Evolutionary conservation across 2,329 filamentous ascomycete genomes (phyloP).

Genomic region (Bisporella sp.): DNA sequence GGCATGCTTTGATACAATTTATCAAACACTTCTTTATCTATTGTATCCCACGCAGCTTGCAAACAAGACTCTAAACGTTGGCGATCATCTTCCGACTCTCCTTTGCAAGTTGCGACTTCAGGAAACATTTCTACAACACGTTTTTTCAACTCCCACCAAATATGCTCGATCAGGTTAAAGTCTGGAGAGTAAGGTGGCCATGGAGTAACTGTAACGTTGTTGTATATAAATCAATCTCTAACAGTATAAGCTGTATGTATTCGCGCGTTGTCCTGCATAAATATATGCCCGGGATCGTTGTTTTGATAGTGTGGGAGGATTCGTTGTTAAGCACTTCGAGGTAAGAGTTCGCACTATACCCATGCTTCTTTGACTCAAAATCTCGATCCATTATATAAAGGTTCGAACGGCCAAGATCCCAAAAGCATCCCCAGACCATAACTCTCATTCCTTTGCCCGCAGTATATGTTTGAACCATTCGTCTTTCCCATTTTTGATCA

Average conservation of each 20-base stretch:
- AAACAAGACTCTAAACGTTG: too few species aligned
- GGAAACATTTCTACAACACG: background rate
- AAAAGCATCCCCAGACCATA: slow-evolving; percentile 13
- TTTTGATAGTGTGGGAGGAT: slow-evolving; percentile 1
- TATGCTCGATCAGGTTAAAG: slow-evolving; percentile 6
- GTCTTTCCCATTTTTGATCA: slow-evolving; percentile 1
- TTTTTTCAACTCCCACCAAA: slow-evolving; percentile 2
- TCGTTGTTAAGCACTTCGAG: slow-evolving; percentile 6
- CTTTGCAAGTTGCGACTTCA: too few species aligned
- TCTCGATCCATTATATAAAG: slow-evolving; percentile 8
- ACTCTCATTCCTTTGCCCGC: slow-evolving; percentile 9
- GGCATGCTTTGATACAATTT: too few species aligned
- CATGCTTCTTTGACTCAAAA: slow-evolving; percentile 9
- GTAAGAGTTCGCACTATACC: slow-evolving; percentile 8
- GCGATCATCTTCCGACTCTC: too few species aligned
- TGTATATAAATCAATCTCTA: slow-evolving; percentile 9
- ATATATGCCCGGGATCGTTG: slow-evolving; percentile 5
- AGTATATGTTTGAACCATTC: slow-evolving; percentile 5
- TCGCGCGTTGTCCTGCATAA: slow-evolving; percentile 15
- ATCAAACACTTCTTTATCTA: too few species aligned
- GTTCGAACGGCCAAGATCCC: background rate
- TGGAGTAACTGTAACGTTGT: background rate
- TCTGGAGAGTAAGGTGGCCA: slow-evolving; percentile 6
- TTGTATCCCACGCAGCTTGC: too few species aligned
- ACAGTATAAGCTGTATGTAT: slow-evolving; percentile 12